Evolutionary conservation across 495 filamentous ascomycete species (phyloP).

Genomic region (Penicillium diatomitis): DNA sequence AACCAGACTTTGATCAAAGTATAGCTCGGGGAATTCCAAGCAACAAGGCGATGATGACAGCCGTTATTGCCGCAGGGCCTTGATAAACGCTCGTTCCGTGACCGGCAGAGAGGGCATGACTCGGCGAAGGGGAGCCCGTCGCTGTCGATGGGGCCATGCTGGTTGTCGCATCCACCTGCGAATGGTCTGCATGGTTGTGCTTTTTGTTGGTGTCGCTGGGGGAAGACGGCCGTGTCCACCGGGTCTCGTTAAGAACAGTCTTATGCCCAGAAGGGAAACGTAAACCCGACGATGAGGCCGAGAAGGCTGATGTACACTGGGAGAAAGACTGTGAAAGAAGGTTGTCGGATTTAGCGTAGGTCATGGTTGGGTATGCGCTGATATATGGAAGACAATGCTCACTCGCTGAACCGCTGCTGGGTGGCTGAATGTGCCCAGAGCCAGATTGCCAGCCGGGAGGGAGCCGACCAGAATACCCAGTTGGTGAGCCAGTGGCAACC

Average conservation of each 20-base stretch:
- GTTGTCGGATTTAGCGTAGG: conserved; percentile 1
- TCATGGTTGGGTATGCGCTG: conserved; percentile 2
- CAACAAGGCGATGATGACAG: no score
- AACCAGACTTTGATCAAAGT: no score
- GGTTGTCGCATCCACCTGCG: no score
- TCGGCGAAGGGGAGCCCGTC: no score
- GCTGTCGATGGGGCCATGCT: no score
- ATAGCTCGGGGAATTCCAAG: no score
- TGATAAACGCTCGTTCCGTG: no score
- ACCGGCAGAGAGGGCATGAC: no score
- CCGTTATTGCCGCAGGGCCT: no score
- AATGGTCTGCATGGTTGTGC: background rate
- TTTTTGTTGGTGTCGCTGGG: conserved; percentile 1
- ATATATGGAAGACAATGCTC: conserved; percentile 28
- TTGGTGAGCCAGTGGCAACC: conserved; percentile 38
- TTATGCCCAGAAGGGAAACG: conserved; percentile 40
- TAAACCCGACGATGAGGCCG: conserved; percentile 36
- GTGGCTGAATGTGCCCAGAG: conserved; percentile 49
- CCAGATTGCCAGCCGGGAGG: conserved; percentile 66
- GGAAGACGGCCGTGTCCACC: conserved; percentile 1
- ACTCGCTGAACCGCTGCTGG: conserved; percentile 40
- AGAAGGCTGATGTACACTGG: conserved; percentile 40
- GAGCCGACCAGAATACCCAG: conserved; percentile 36
- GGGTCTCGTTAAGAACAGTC: conserved; percentile 4
- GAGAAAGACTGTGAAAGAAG: conserved; percentile 31